Conservation (phyloP, 2,329 filamentous ascomycete genomes). For the Thielaviopsis euricoi region DNA sequence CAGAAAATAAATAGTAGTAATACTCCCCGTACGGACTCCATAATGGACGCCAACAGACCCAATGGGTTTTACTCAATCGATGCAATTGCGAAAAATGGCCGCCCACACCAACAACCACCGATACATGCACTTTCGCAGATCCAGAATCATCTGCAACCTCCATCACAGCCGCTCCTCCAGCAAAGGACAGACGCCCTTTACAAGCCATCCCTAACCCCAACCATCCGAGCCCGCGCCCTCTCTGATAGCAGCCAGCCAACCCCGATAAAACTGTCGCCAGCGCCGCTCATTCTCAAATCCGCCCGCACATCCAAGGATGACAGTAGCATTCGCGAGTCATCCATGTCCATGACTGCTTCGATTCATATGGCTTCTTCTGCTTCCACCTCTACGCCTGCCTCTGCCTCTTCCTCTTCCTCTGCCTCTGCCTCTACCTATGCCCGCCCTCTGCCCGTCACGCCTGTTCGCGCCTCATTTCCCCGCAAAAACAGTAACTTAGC, state of each 20-base stretch:
- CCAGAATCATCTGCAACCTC: neutral
- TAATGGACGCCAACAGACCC: too few species aligned
- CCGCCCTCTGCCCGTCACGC: slow-evolving; percentile 44
- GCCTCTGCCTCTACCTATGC: neutral
- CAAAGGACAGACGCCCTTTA: neutral
- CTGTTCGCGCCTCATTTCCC: slow-evolving; percentile 49
- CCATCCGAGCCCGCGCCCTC: slow-evolving; percentile 6
- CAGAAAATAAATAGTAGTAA: too few species aligned
- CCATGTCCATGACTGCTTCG: slow-evolving; percentile 13
- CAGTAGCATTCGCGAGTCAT: slow-evolving; percentile 31
- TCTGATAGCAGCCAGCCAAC: slow-evolving; percentile 19
- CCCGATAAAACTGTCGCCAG: slow-evolving; percentile 38
- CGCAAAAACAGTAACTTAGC: slow-evolving; percentile 25
- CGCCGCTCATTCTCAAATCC: slow-evolving; percentile 37
- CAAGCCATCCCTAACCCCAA: neutral
- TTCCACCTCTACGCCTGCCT: neutral
- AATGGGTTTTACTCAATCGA: too few species aligned
- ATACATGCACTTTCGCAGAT: neutral
- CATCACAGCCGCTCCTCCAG: too few species aligned
- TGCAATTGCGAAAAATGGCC: too few species aligned
- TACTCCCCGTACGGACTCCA: too few species aligned
- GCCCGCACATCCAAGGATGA: slow-evolving; percentile 50
- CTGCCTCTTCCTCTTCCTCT: neutral
- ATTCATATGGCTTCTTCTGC: too few species aligned
- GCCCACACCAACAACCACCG: neutral